Evolutionary conservation across 2,329 filamentous ascomycete species (phyloP).

Genomic region (Lachnellula cervina): DNA sequence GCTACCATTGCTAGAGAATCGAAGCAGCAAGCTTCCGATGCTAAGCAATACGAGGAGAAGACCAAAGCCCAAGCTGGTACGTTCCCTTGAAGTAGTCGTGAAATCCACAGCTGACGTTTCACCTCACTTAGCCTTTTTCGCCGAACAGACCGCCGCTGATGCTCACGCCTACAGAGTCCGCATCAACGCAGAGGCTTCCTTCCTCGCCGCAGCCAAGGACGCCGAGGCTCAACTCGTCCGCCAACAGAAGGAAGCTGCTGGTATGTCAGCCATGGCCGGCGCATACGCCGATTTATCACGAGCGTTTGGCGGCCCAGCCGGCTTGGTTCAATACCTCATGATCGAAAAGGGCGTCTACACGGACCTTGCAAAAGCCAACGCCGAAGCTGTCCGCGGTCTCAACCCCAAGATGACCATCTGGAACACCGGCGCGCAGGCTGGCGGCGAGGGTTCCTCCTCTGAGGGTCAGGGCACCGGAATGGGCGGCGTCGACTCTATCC

Average conservation of each 20-base stretch:
- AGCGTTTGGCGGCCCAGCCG: conserved; percentile 73
- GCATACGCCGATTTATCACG: conserved; percentile 69
- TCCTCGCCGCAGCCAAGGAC: conserved; percentile 38
- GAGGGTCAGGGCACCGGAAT: conserved; percentile 40
- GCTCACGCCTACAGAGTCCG: conserved; percentile 44
- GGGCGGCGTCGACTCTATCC: conserved; percentile 59
- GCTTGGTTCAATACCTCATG: conserved; percentile 82
- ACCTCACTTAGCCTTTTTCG: conserved; percentile 35
- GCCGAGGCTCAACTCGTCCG: conserved; percentile 56
- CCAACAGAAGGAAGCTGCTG: conserved; percentile 71
- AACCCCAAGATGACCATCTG: conserved; percentile 88
- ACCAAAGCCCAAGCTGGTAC: conserved; percentile 34
- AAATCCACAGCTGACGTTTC: conserved; percentile 34
- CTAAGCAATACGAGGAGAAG: conserved; percentile 58
- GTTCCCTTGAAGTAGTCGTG: conserved; percentile 32
- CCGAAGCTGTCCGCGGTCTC: conserved; percentile 66
- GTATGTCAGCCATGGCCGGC: conserved; percentile 69
- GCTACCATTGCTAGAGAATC: conserved; percentile 66
- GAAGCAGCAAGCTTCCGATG: conserved; percentile 63
- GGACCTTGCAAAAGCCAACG: conserved; percentile 73
- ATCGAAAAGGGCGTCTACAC: conserved; percentile 77
- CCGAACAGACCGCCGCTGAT: conserved; percentile 48
- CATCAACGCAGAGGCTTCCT: conserved; percentile 35
- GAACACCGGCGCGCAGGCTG: conserved; percentile 63
- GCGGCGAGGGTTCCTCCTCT: conserved; percentile 34